phyloP scores from a whole-genome alignment of 179 eudicot species.

The Camellia oleifera region DNA sequence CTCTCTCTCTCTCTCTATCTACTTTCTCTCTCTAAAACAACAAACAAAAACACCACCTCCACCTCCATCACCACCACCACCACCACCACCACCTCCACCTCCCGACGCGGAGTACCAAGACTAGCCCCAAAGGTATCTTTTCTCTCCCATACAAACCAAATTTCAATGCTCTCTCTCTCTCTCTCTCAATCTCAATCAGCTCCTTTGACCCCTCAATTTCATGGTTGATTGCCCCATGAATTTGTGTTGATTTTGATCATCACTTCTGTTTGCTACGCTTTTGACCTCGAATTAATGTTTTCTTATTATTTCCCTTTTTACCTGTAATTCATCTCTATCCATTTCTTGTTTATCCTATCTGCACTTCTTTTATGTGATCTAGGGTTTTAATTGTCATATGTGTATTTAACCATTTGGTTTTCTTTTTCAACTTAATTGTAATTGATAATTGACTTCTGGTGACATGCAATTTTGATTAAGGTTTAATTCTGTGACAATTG shows the following conservation, averaged over 20 bases:
- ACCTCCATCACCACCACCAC: neutral
- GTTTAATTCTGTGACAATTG: neutral
- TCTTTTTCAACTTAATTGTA: neutral
- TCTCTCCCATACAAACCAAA: too few species aligned
- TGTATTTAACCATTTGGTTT: neutral
- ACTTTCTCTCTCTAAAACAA: neutral
- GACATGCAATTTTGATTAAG: neutral
- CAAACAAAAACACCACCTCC: neutral
- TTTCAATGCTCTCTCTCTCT: neutral
- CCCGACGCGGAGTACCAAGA: neutral
- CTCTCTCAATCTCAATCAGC: neutral
- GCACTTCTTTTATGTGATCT: neutral
- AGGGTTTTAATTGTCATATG: neutral
- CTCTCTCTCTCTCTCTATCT: neutral
- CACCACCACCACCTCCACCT: neutral
- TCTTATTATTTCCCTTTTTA: neutral
- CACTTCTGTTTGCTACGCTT: neutral
- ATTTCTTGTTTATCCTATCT: neutral
- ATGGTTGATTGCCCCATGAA: neutral
- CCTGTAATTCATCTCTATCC: neutral
- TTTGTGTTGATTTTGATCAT: neutral
- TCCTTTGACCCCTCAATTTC: neutral
- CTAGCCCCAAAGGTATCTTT: neutral
- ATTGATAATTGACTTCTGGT: neutral
- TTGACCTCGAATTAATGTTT: conserved; percentile 15